Evolutionary conservation across 75 land plant genomes (phyloP), one percentile per base, ranked within the genome.

Genomic region (Pinus albicaulis): DNA sequence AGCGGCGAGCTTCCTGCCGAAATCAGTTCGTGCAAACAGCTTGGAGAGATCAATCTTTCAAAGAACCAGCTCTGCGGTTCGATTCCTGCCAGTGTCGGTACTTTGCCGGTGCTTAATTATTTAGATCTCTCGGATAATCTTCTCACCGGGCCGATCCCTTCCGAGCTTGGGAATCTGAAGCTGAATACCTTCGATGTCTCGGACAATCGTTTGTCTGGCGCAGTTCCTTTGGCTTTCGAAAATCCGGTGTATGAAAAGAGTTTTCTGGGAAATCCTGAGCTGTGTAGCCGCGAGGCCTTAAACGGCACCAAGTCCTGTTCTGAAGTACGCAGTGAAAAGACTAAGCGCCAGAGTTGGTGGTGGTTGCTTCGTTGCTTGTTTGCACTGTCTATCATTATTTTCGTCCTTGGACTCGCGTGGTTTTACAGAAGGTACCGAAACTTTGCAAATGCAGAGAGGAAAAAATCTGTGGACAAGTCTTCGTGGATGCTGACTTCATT

Each of bases 401-500:
- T 92, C 17, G 25, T 87, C 28, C 79, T 82, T 23, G 93, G 88
- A 8, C 28, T 87, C 12, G 80, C 75, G 34, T 79, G 74, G 80
- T 87, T 87, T 74, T 86, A 65, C 60, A 72, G 78, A 59, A 85
- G 77, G 78, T 87, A 84, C 77, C 28, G 60, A 62, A 84, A 55
- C 0, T 78, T 82, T 66, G 84, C 82, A 80, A 68, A 76, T 70
- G 74, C 71, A 0, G 81, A 88, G 71, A 76, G 55, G 25, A 71
- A 63, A 64, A 25, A 41, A 3, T 68, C 48, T 11, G 20, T 77
- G 13, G 78, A 75, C 57, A 80, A 79, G 34, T 79, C 84, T 5
- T 87, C 83, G 58, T 93, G 95, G 92, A 91, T 38, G 11, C 74
- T 96, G 71, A 93, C 84, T 76, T 93, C 96, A 3, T 95, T 95